Percentiles rank a stretch among this genome's conserved stretches.
Conservation (phyloP, 768 basidiomycete genomes). For the Lactarius akahatsu region DNA sequence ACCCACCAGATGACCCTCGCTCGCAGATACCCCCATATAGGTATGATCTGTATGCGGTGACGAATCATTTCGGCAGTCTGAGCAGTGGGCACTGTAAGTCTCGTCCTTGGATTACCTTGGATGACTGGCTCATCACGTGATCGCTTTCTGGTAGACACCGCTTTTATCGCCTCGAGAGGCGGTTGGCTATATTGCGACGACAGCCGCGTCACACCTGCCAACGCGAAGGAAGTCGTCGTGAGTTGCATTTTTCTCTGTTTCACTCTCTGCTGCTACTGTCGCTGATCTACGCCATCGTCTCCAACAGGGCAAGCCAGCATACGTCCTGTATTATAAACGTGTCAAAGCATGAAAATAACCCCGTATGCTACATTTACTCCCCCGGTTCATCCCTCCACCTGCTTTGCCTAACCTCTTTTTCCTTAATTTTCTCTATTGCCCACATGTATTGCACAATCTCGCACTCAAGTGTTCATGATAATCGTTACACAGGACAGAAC, state of each 20-base stretch:
- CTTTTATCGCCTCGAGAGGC: constrained; percentile 81
- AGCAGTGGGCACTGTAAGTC: constrained; percentile 93
- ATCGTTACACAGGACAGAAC: constrained; percentile 30
- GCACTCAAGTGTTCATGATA: constrained; percentile 27
- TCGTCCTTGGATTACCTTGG: background rate
- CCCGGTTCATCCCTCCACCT: background rate
- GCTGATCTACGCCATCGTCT: constrained; percentile 14
- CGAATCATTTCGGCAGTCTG: constrained; percentile 93
- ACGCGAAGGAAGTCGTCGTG: constrained; percentile 82
- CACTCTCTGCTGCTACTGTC: constrained; percentile 30
- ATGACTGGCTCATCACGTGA: constrained; percentile 3
- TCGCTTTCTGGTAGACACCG: constrained; percentile 64
- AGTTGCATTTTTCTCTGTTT: constrained; percentile 34
- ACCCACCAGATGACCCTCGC: constrained; percentile 62
- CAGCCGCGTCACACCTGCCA: constrained; percentile 73
- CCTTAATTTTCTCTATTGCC: constrained; percentile 6
- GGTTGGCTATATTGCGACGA: constrained; percentile 96
- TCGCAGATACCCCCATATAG: constrained; percentile 83
- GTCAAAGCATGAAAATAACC: constrained; percentile 26
- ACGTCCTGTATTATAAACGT: constrained; percentile 80
- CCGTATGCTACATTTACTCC: constrained; percentile 6
- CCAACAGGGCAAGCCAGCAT: constrained; percentile 62
- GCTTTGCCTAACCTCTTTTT: constrained; percentile 9
- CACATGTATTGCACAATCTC: constrained; percentile 30
- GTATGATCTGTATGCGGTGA: constrained; percentile 94